Conservation (phyloP, 805 yeast genomes). For the Suhomyces sp. region DNA sequence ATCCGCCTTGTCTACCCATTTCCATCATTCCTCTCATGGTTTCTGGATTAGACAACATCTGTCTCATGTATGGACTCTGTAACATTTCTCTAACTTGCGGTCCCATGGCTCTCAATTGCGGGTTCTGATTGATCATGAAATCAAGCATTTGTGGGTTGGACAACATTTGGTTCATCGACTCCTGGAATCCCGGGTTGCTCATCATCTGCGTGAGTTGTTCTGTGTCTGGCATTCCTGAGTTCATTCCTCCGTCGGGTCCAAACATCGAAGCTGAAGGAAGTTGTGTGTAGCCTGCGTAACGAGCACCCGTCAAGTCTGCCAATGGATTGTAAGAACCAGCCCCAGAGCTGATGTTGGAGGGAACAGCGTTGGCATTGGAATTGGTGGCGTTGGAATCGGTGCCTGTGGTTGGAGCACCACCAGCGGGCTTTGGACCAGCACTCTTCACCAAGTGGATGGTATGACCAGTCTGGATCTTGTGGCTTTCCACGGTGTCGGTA, state of each 20-base stretch:
- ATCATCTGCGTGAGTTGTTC: constrained; percentile 74
- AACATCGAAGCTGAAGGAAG: constrained; percentile 85
- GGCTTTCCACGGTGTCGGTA: constrained; percentile 65
- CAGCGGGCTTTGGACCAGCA: constrained; percentile 27
- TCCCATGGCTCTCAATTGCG: constrained; percentile 82
- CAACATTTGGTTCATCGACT: constrained; percentile 77
- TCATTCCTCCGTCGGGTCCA: constrained; percentile 95
- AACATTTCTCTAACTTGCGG: constrained; percentile 85
- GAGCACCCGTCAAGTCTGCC: constrained; percentile 90
- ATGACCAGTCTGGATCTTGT: constrained; percentile 83
- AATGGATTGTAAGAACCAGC: constrained; percentile 86
- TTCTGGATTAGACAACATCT: constrained; percentile 71
- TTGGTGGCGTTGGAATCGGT: constrained; percentile 16
- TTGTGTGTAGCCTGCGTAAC: constrained; percentile 90
- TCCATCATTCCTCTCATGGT: constrained; percentile 80
- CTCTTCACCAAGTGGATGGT: constrained; percentile 88
- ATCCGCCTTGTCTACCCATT: constrained; percentile 56
- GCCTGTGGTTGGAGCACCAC: constrained; percentile 21
- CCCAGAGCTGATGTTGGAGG: constrained; percentile 84
- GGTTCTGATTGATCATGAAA: constrained; percentile 75
- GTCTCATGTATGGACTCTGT: constrained; percentile 80
- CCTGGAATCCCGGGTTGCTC: constrained; percentile 78
- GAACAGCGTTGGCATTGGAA: constrained; percentile 41
- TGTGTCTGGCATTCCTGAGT: constrained; percentile 63
- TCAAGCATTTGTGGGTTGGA: constrained; percentile 89